These are phyloP conservation scores for Cystobasidium ongulense DNA, from an alignment of 768 basidiomycete species.

Conservation along the genomic window DNA sequence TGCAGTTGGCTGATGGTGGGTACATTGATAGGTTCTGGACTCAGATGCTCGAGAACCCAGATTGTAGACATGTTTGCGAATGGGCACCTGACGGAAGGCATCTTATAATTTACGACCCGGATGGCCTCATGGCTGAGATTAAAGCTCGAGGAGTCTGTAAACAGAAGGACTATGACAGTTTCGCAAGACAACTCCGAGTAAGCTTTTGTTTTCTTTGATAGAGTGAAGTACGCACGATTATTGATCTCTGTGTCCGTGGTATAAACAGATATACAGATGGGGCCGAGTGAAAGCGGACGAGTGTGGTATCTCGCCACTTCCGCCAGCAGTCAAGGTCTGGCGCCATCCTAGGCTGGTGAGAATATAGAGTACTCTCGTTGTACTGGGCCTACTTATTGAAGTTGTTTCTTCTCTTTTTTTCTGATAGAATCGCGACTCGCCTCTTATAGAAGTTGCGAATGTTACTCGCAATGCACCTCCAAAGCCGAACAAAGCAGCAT, in stretches of 20 bases:
- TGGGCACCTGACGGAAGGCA: constrained; percentile 15
- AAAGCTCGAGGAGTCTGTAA: constrained; percentile 22
- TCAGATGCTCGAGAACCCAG: constrained; percentile 18
- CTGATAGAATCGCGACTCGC: constrained; percentile 4
- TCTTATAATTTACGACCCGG: constrained; percentile 26
- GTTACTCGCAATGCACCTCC: constrained; percentile 27
- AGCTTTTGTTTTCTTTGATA: not conserved
- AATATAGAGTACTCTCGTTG: too few species aligned
- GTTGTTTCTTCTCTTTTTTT: too few species aligned
- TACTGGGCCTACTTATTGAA: too few species aligned
- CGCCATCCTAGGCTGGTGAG: constrained; percentile 13
- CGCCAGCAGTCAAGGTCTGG: constrained; percentile 21
- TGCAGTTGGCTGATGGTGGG: not conserved
- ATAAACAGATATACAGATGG: constrained; percentile 22
- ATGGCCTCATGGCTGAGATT: constrained; percentile 22
- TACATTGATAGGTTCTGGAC: constrained; percentile 19
- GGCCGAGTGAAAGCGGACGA: constrained; percentile 12
- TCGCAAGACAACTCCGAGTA: constrained; percentile 24
- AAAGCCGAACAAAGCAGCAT: constrained; percentile 16
- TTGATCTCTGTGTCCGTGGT: too few species aligned
- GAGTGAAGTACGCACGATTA: too few species aligned
- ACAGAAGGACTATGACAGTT: constrained; percentile 27
- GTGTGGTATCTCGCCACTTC: not conserved
- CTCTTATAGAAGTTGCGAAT: constrained; percentile 10
- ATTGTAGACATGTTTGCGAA: constrained; percentile 10